These are phyloP conservation scores for Hibiscus syriacus DNA, from an alignment of 345 rosid species.

Conservation along the genomic window DNA sequence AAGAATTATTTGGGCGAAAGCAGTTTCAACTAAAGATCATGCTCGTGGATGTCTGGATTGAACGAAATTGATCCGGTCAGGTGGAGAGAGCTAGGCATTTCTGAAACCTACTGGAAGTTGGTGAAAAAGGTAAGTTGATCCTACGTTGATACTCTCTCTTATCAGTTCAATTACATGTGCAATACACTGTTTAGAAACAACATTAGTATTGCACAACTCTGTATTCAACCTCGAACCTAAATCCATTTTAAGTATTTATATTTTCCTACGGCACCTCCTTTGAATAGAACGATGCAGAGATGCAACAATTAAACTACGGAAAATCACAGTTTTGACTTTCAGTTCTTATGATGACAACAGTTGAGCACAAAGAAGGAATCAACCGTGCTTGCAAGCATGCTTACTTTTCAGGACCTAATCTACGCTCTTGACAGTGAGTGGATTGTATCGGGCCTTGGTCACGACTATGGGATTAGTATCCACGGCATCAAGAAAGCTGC, in stretches of 20 bases:
- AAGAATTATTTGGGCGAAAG: slow-evolving; percentile 38
- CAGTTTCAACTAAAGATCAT: neutral
- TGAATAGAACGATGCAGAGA: neutral
- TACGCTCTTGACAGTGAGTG: slow-evolving; percentile 51
- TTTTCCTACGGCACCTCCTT: neutral
- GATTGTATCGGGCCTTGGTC: slow-evolving; percentile 83
- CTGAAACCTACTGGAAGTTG: slow-evolving; percentile 49
- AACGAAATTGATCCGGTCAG: slow-evolving; percentile 27
- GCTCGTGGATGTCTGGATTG: slow-evolving; percentile 2
- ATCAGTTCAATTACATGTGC: too few relatives aligned
- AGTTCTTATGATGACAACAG: slow-evolving; percentile 23
- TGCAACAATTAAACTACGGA: neutral
- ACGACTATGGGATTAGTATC: slow-evolving; percentile 43
- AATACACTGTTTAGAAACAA: too few relatives aligned
- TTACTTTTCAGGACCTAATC: slow-evolving; percentile 64
- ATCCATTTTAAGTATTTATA: too few relatives aligned
- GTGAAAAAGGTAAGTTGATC: slow-evolving; percentile 45
- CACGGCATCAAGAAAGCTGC: slow-evolving; percentile 52
- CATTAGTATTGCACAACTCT: too few relatives aligned
- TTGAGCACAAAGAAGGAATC: slow-evolving; percentile 33
- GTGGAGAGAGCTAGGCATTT: slow-evolving; percentile 63
- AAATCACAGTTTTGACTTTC: neutral
- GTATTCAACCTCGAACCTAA: too few relatives aligned
- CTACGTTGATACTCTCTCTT: neutral
- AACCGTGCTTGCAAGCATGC: slow-evolving; percentile 60